Conservation (phyloP, 805 yeast species). For the Zygosaccharomyces pseudorouxii region DNA sequence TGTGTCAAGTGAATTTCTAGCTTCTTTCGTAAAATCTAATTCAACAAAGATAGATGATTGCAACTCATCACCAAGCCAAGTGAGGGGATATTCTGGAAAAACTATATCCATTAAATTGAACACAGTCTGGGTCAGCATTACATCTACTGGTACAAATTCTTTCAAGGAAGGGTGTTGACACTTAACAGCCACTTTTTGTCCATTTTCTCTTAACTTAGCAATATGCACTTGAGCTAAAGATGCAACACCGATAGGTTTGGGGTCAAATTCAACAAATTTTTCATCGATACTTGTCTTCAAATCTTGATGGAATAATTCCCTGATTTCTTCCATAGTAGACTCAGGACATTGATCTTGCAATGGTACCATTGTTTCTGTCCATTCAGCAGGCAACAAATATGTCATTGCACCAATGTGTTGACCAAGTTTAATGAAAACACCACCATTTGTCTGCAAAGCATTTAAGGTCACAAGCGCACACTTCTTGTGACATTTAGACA, state of each 20-base stretch:
- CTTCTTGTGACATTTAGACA: constrained; percentile 60
- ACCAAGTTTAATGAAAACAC: constrained; percentile 89
- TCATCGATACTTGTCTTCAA: constrained; percentile 58
- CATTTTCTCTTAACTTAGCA: constrained; percentile 56
- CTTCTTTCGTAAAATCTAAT: constrained; percentile 82
- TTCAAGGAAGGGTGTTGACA: constrained; percentile 87
- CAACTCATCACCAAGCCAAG: constrained; percentile 95
- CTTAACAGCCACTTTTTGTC: constrained; percentile 84
- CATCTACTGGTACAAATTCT: constrained; percentile 88
- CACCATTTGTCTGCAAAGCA: constrained; percentile 84
- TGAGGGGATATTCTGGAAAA: constrained; percentile 89
- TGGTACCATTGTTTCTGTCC: constrained; percentile 94
- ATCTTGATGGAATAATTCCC: constrained; percentile 62
- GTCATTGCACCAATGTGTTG: constrained; percentile 93
- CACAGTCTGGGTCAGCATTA: constrained; percentile 69
- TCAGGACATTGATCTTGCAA: constrained; percentile 87
- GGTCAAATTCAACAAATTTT: constrained; percentile 60
- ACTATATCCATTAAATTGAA: constrained; percentile 67
- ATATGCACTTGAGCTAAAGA: constrained; percentile 93
- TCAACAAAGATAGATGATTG: constrained; percentile 86
- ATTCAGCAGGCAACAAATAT: constrained; percentile 82
- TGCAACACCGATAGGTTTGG: constrained; percentile 87
- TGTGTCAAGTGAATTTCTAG: constrained; percentile 71
- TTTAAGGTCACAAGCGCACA: constrained; percentile 76
- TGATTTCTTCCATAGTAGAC: constrained; percentile 66